phyloP scores from a whole-genome alignment of 2,329 filamentous ascomycete genomes.

The Clarireedia sp. region DNA sequence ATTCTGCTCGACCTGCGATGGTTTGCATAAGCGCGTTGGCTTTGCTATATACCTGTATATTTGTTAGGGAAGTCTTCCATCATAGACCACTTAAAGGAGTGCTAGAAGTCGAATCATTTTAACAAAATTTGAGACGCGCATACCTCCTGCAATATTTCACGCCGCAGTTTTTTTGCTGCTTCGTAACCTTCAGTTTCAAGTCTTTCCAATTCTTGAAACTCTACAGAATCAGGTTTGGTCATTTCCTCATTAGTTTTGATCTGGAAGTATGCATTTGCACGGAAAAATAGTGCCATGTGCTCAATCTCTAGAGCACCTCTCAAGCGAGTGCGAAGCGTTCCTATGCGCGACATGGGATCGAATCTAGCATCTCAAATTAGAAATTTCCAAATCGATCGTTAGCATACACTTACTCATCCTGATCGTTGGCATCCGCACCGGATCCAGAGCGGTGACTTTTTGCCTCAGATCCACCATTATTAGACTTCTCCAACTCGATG shows the following conservation, averaged over 20 bases:
- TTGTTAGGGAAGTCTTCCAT: neutral
- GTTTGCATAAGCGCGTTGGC: constrained; percentile 56
- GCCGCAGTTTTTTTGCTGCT: constrained; percentile 65
- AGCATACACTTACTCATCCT: constrained; percentile 26
- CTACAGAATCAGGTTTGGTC: constrained; percentile 58
- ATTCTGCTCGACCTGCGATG: constrained; percentile 45
- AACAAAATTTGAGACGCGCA: neutral
- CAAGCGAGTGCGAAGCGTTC: constrained; percentile 56
- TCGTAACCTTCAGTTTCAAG: constrained; percentile 70
- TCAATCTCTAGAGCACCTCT: constrained; percentile 69
- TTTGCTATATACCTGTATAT: constrained; percentile 31
- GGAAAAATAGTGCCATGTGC: constrained; percentile 78
- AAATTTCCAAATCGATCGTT: neutral
- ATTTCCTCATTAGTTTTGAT: constrained; percentile 63
- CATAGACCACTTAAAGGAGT: no score
- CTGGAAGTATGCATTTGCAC: constrained; percentile 75
- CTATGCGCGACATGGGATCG: constrained; percentile 35
- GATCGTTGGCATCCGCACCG: constrained; percentile 5
- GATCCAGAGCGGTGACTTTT: neutral
- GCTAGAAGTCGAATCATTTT: constrained; percentile 17
- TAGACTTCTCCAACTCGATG: constrained; percentile 32
- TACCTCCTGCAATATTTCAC: constrained; percentile 63
- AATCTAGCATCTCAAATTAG: neutral
- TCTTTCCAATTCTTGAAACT: constrained; percentile 58
- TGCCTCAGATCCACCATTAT: neutral